Conservation (phyloP, 1,284 basidiomycete species). For the Filobasidium uniguttulatum region DNA sequence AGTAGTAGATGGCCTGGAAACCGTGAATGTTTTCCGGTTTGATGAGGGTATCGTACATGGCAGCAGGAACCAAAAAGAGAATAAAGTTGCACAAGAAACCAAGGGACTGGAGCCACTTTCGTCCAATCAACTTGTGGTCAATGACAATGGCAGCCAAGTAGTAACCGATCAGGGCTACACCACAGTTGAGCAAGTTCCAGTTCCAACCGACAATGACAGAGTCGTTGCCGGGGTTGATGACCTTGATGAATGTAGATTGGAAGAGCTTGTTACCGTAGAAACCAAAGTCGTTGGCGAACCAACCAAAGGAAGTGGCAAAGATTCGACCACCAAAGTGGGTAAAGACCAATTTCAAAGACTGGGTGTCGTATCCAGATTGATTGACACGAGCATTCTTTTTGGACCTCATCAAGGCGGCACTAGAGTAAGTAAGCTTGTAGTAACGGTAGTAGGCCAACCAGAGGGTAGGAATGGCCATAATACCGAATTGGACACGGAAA, state of each 20-base stretch:
- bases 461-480: slow-evolving; percentile 42
- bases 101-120: slow-evolving; percentile 41
- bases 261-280: slow-evolving; percentile 41
- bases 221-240: slow-evolving; percentile 38
- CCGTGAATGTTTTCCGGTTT: slow-evolving; percentile 32
- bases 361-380: slow-evolving; percentile 42
- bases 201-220: slow-evolving; percentile 40
- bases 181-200: slow-evolving; percentile 42
- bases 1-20: slow-evolving; percentile 43
- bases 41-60: slow-evolving; percentile 34
- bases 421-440: slow-evolving; percentile 39
- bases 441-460: slow-evolving; percentile 45
- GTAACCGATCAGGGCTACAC: slow-evolving; percentile 41
- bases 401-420: slow-evolving; percentile 33
- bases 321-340: slow-evolving; percentile 43
- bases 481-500: slow-evolving; percentile 43
- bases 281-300: slow-evolving; percentile 44
- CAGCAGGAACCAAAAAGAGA: slow-evolving; percentile 37
- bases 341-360: slow-evolving; percentile 40
- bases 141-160: slow-evolving; percentile 44
- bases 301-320: slow-evolving; percentile 40
- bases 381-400: slow-evolving; percentile 40
- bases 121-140: slow-evolving; percentile 43
- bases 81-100: slow-evolving; percentile 41
- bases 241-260: slow-evolving; percentile 38